Evolutionary conservation across 257 asterid species (phyloP), one percentile per base, ranked within the genome.

Genomic region (Hygrophila difformis): DNA sequence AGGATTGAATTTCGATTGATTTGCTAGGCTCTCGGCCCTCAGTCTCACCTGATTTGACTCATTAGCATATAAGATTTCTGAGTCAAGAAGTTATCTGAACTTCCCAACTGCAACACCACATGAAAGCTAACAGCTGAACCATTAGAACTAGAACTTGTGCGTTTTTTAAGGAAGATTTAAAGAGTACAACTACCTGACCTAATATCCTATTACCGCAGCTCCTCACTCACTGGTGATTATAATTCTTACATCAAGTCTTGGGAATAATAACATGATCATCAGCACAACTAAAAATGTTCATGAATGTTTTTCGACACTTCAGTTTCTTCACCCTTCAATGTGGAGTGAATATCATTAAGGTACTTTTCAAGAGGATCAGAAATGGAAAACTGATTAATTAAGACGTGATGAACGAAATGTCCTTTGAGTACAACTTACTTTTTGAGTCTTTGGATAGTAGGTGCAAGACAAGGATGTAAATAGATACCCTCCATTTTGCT

Each of bases 61-160:
- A 42, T 49, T 60, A 65, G 62, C 69, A 44, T 28, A 24, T 31
- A 14, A 50, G 71, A 39, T 74, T 74, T 66, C 80, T 69, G 64
- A 60, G 68, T 42, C 61, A 60, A 70, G 66, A 79, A 76, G 80
- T 65, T 58, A 70, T 37, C 66, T 43, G 64, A 71, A 70, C 83
- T 76, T 76, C 81, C 64, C 83, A 80, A 71, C 86, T 56, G 75
- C 75, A 80, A 57, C 70, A 65, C 71, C 62, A 66, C 63, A 51
- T 58, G 83, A 71, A 74, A 76, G 71, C 77, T 51, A 68, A 68
- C 92, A 65, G 49, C 65, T 60, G 65, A 75, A 72, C 84, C 67
- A 58, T 63, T 66, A 54, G 38, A 56, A 60, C 62, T 39, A 54
- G 53, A 51, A 44, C 63, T 53, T 50, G 43, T 36, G 22, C 61